Evolutionary conservation across 1,284 basidiomycete species (phyloP), one percentile per base, ranked within the genome.

Genomic region (Golubevia sp.): DNA sequence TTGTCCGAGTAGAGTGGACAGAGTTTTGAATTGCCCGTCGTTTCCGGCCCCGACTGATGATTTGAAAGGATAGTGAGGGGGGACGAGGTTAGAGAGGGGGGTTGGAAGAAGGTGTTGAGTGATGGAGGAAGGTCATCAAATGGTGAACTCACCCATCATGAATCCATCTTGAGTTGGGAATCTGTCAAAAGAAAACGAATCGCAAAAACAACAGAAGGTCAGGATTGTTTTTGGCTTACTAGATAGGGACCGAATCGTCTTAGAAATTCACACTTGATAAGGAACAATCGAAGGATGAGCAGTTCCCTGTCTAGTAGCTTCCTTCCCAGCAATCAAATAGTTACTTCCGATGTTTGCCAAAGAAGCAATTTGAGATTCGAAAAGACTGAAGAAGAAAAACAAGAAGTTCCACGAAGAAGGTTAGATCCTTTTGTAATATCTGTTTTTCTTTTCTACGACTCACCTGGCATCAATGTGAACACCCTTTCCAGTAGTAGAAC

Each of bases 321-420:
- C 92, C 84, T 91, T 86, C 0, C 91, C 92, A 5, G 92, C 88
- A 63, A 97, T 91, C 56, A 97, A 88, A 85, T 94, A 97, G 85
- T 95, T 97, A 11, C 92, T 92, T 2, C 91, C 95, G 63, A 98
- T 93, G 81, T 97, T 97, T 1, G 91, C 94, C 4, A 97, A 88
- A 6, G 92, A 92, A 6, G 95, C 94, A 60, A 97, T 89, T 91
- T 95, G 83, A 25, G 65, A 72, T 49, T 84, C 74, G 51, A 75
- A 73, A 38, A 71, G 63, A 18, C 44, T 48, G 52, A 18, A 23
- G 7, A 1, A 23, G 50, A 52, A 21, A 26, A 56, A 27, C 20
- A 25, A 49, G n/a, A 7, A 3, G 51, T 24, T 60, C 66, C 57
- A 48, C 20, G 24, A n/a, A 34, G 27, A n/a, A 27, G 52, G 58